Evolutionary conservation across 768 basidiomycete species (phyloP), one percentile per base, ranked within the genome.

Genomic region (Phylloporus scabripes): DNA sequence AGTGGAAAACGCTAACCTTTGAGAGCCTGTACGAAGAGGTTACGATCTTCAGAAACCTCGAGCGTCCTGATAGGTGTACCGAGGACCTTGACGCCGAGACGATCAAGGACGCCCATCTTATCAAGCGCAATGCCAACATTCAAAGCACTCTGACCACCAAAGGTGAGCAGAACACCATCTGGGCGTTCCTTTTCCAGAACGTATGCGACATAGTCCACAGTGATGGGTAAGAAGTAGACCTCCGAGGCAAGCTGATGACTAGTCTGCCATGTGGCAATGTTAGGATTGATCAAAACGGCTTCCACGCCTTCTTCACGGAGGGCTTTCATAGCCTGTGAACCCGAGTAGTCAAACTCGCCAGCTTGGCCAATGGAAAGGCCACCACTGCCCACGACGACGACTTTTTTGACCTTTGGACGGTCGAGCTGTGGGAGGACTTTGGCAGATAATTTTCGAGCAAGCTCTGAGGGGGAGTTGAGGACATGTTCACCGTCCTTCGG

Each of bases 321-420:
- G 14, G 96, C 96, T 68, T 99, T 98, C 70, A 99, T 82, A 9
- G 96, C 96, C 70, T 99, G 96, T 6, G 95, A 97, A 40, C 96
- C 96, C 17, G 95, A 97, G 67, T 99, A 99, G 68, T 99, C 96
- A 69, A 99, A 99, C 72, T 99, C 96, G 68, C 96, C 96, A 5
- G 96, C 96, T 69, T 99, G 96, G 24, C 96, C 96, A 49, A 99
- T 99, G 60, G 84, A 87, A 40, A 99, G 82, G 46, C 96, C 96
- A 57, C 96, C 96, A 57, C 85, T 88, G 50, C 96, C 96, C 20
- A 99, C 92, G 52, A 98, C 92, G 58, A 97, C 80, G 45, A 98
- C 96, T 62, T 92, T 93, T 68, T 87, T 82, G 45, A 98, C 93
- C 57, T 96, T 82, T 12, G 94, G 90, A 32, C 92, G 83, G 37